Evolutionary conservation across 768 basidiomycete genomes (phyloP).

Genomic region (Macrolepiota fuliginosa): DNA sequence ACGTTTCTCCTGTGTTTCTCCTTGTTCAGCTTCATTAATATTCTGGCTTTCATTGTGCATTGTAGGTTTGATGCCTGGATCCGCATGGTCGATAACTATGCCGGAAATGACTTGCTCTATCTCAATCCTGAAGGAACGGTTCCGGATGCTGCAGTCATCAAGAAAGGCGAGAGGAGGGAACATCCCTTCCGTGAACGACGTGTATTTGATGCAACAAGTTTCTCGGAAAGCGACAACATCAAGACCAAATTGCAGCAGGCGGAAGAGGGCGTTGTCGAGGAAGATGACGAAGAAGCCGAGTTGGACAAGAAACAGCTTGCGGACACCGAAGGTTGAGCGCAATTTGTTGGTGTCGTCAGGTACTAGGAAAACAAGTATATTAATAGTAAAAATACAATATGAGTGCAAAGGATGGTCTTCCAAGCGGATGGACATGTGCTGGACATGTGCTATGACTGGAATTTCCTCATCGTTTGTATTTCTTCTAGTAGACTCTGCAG

Average conservation of each 20-base stretch:
- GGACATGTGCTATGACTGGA: conserved; percentile 61
- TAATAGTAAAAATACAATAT: background rate
- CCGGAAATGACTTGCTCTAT: conserved; percentile 75
- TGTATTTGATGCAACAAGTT: conserved; percentile 64
- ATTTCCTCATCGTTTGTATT: conserved; percentile 88
- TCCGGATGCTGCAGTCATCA: conserved; percentile 66
- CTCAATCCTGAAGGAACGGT: conserved; percentile 77
- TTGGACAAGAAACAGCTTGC: conserved; percentile 42
- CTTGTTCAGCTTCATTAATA: background rate
- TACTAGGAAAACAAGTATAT: background rate
- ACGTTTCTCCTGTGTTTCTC: conserved; percentile 27
- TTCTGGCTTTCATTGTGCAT: background rate
- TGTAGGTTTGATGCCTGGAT: conserved; percentile 89
- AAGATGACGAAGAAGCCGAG: conserved; percentile 36
- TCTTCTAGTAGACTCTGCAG: conserved; percentile 81
- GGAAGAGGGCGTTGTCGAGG: conserved; percentile 39
- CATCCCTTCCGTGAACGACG: conserved; percentile 69
- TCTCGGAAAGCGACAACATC: conserved; percentile 31
- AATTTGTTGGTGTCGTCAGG: background rate
- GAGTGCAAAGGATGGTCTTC: background rate
- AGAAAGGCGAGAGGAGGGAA: conserved; percentile 50
- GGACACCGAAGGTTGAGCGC: conserved; percentile 49
- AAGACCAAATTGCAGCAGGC: conserved; percentile 31
- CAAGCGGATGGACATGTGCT: background rate
- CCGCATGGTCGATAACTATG: conserved; percentile 69